A percentile compares a stretch with the other conserved stretches of the same genome.
Conservation (phyloP, 2,329 filamentous ascomycete genomes). For the Neoscytalidium dimidiatum region DNA sequence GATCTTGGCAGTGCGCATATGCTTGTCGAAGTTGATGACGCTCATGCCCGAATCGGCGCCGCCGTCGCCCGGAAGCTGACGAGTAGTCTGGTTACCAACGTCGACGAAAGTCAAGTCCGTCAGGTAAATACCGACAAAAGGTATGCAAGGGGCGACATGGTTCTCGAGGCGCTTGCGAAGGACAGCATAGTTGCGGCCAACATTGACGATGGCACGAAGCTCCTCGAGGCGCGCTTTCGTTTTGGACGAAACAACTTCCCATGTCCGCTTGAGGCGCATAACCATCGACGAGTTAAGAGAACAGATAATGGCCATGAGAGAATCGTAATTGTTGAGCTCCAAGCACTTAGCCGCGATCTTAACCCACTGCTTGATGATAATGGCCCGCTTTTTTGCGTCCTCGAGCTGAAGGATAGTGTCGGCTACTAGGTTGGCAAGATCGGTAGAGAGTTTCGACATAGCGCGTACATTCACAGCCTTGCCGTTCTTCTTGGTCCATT, state of each 20-base stretch:
- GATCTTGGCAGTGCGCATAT: slow-evolving; percentile 90
- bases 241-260: slow-evolving; percentile 84
- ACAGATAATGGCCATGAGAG: slow-evolving; percentile 95
- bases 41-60: slow-evolving; percentile 66
- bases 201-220: slow-evolving; percentile 83
- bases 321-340: slow-evolving; percentile 93
- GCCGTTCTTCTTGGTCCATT: slow-evolving; percentile 89
- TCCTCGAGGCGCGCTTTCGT: slow-evolving; percentile 77
- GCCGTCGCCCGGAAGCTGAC: slow-evolving; percentile 65
- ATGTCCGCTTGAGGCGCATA: slow-evolving; percentile 82
- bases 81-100: slow-evolving; percentile 85
- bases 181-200: slow-evolving; percentile 86
- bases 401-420: slow-evolving; percentile 86
- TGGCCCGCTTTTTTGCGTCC: slow-evolving; percentile 90
- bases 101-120: slow-evolving; percentile 96
- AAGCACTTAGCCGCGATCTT: slow-evolving; percentile 87
- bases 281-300: slow-evolving; percentile 91
- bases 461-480: slow-evolving; percentile 87
- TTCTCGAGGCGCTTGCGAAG: slow-evolving; percentile 81
- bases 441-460: slow-evolving; percentile 90
- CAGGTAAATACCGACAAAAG: slow-evolving; percentile 93
- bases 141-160: slow-evolving; percentile 87
- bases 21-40: slow-evolving; percentile 98
- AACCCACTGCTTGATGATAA: slow-evolving; percentile 95
- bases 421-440: slow-evolving; percentile 87